These are phyloP conservation scores for Fraxinus albicans DNA, from an alignment of 305 asterid genomes.

Conservation along the genomic window DNA sequence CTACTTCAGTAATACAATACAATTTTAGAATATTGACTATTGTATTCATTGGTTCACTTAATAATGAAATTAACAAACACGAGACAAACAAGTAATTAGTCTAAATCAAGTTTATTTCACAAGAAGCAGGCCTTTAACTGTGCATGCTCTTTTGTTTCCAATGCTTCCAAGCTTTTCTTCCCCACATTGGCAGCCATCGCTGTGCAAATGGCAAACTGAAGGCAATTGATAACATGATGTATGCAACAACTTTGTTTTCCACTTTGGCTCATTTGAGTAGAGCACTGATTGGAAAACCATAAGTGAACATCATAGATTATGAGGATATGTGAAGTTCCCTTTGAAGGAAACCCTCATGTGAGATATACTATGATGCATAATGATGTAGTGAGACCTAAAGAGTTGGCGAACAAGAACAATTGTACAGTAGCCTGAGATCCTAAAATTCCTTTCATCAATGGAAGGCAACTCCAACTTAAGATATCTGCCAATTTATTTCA, in stretches of 20 bases:
- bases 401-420: conserved; percentile 28
- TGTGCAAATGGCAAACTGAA: conserved; percentile 15
- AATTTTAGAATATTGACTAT: no score
- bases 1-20: no score
- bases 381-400: conserved; percentile 28
- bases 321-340: conserved; percentile 28
- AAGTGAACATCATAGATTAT: conserved; percentile 19
- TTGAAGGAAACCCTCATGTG: conserved; percentile 29
- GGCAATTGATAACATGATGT: conserved; percentile 9
- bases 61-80: no score
- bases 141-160: neutral
- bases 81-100: no score
- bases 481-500: neutral
- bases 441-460: neutral
- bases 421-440: conserved; percentile 11
- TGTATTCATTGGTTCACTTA: no score
- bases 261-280: neutral
- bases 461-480: neutral
- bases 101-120: no score
- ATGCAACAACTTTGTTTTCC: neutral
- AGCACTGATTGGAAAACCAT: conserved; percentile 8
- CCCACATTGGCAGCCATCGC: conserved; percentile 30
- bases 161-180: conserved; percentile 16
- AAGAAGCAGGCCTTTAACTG: no score
- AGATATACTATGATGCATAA: conserved; percentile 20